These are phyloP conservation scores for Boeremia exigua DNA, from an alignment of 2,329 filamentous ascomycete species.

Conservation along the genomic window DNA sequence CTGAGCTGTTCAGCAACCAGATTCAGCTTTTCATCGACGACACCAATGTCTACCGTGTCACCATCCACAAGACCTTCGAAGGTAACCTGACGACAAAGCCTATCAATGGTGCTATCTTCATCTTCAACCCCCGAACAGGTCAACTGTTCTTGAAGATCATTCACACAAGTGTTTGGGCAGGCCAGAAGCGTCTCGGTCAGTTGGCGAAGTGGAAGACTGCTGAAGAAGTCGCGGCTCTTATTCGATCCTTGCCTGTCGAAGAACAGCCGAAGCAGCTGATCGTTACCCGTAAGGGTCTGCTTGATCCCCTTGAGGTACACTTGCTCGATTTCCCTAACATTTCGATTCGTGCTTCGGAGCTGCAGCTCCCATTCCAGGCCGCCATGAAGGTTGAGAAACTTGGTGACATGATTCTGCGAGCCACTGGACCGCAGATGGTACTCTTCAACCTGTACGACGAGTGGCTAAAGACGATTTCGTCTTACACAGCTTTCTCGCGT, in stretches of 20 bases:
- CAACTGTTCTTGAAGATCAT: constrained; percentile 99
- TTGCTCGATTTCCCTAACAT: constrained; percentile 99
- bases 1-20: constrained; percentile 98
- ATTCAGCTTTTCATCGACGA: constrained; percentile 99
- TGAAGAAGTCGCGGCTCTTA: constrained; percentile 97
- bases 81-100: constrained; percentile 99
- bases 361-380: constrained; percentile 97
- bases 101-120: constrained; percentile 99
- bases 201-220: constrained; percentile 99
- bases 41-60: constrained; percentile 98
- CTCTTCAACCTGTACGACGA: constrained; percentile 99
- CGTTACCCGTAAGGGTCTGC: constrained; percentile 93
- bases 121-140: constrained; percentile 98
- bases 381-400: constrained; percentile 99
- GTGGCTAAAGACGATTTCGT: constrained; percentile 98
- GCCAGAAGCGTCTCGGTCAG: constrained; percentile 98
- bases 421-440: constrained; percentile 99
- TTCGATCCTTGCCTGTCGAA: constrained; percentile 92
- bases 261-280: constrained; percentile 99
- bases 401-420: constrained; percentile 97
- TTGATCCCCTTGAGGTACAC: constrained; percentile 97
- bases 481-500: constrained; percentile 97
- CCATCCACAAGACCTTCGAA: constrained; percentile 99
- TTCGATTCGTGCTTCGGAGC: constrained; percentile 93
- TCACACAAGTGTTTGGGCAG: constrained; percentile 98